These are phyloP conservation scores for Boechera divaricarpa DNA, from an alignment of 345 rosid species.

Conservation along the genomic window DNA sequence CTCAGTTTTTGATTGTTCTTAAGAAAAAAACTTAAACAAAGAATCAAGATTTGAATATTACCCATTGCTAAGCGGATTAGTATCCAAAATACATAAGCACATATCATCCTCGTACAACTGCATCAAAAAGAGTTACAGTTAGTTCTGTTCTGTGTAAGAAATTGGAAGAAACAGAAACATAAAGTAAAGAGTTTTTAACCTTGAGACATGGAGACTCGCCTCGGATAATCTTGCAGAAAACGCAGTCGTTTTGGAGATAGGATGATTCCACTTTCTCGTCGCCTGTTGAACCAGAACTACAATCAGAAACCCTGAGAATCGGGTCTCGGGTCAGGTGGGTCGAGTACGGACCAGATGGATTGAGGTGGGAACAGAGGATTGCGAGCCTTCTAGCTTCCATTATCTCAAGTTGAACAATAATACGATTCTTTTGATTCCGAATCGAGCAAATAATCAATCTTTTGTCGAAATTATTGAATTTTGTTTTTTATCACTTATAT, in stretches of 20 bases:
- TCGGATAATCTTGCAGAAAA: constrained; percentile 78
- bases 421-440: background rate
- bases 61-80: constrained; percentile 80
- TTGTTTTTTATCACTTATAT: background rate
- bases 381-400: constrained; percentile 77
- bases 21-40: background rate
- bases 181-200: constrained; percentile 43
- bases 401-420: constrained; percentile 1
- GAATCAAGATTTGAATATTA: constrained; percentile 68
- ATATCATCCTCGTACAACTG: constrained; percentile 93
- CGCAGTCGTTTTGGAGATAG: constrained; percentile 56
- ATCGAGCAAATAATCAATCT: background rate
- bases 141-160: background rate
- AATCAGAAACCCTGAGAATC: constrained; percentile 47
- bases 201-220: constrained; percentile 80
- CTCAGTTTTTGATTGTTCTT: background rate
- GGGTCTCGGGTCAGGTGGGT: constrained; percentile 27
- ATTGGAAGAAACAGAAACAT: background rate
- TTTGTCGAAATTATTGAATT: background rate
- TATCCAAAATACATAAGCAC: constrained; percentile 90
- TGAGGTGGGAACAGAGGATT: constrained; percentile 68
- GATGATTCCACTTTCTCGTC: constrained; percentile 25
- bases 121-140: background rate
- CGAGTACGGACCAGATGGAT: constrained; percentile 40
- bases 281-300: constrained; percentile 37